These are phyloP conservation scores for Sophora flavescens DNA, from an alignment of 306 rosid species.

Conservation along the genomic window DNA sequence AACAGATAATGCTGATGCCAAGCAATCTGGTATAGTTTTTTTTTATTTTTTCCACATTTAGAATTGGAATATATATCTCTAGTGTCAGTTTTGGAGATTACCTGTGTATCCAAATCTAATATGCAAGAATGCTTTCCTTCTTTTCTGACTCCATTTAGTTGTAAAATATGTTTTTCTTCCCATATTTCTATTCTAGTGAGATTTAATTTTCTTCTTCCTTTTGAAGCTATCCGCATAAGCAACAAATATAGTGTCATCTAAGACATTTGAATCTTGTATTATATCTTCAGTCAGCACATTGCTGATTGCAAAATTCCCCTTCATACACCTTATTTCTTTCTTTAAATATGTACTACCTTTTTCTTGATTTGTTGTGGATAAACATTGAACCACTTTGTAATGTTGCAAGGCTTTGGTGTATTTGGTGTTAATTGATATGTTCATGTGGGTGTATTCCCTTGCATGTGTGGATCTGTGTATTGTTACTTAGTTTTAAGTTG, in stretches of 20 bases:
- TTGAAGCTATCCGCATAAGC: constrained; percentile 8
- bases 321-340: not conserved
- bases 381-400: constrained; percentile 8
- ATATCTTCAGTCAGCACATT: not conserved
- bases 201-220: constrained; percentile 29
- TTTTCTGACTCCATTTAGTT: constrained; percentile 13
- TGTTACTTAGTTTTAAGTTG: constrained; percentile 22
- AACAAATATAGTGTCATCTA: constrained; percentile 3
- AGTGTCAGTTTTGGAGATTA: constrained; percentile 18
- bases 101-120: constrained; percentile 30
- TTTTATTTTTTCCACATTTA: constrained; percentile 22
- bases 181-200: constrained; percentile 17
- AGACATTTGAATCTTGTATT: constrained; percentile 15
- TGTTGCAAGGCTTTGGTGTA: constrained; percentile 24
- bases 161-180: constrained; percentile 10
- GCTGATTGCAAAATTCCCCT: constrained; percentile 16
- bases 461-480: constrained; percentile 28
- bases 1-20: constrained; percentile 46
- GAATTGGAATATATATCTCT: constrained; percentile 15
- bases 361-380: constrained; percentile 6
- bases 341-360: not conserved
- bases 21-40: constrained; percentile 52
- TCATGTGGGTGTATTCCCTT: constrained; percentile 20
- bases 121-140: constrained; percentile 9
- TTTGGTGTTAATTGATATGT: constrained; percentile 1